Evolutionary conservation across 1,284 basidiomycete genomes (phyloP).

Genomic region (Tylopilus orsonianus): DNA sequence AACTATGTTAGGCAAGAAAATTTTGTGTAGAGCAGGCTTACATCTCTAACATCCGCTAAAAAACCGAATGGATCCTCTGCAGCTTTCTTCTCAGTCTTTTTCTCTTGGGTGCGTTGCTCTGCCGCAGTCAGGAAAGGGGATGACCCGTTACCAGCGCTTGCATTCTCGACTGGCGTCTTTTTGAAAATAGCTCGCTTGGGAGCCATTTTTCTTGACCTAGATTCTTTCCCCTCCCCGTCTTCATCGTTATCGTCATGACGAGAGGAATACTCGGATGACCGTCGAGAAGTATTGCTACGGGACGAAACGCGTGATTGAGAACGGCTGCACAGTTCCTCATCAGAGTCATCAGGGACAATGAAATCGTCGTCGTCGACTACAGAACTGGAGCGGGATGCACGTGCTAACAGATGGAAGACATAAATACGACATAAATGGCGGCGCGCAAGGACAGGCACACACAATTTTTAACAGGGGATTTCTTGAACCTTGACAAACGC

Average conservation of each 20-base stretch:
- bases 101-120: slow-evolving; percentile 73
- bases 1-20: neutral
- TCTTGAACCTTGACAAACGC: slow-evolving; percentile 63
- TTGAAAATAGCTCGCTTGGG: slow-evolving; percentile 29
- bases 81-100: slow-evolving; percentile 81
- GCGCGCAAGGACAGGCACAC: slow-evolving; percentile 14
- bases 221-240: slow-evolving; percentile 36
- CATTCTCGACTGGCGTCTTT: slow-evolving; percentile 27
- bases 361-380: slow-evolving; percentile 64
- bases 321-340: slow-evolving; percentile 46
- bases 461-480: slow-evolving; percentile 56
- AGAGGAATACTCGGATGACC: slow-evolving; percentile 36
- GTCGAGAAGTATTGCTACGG: slow-evolving; percentile 40
- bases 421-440: neutral
- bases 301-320: slow-evolving; percentile 43
- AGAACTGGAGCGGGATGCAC: slow-evolving; percentile 33
- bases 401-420: slow-evolving; percentile 30
- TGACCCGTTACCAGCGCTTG: slow-evolving; percentile 23
- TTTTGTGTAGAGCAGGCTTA: slow-evolving; percentile 32
- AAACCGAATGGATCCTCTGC: slow-evolving; percentile 84
- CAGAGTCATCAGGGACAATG: slow-evolving; percentile 59
- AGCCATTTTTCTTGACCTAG: slow-evolving; percentile 38
- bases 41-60: slow-evolving; percentile 75
- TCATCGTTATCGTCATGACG: slow-evolving; percentile 31
- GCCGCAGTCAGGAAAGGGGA: slow-evolving; percentile 80